Base-by-base conservation (phyloP, 495 filamentous ascomycete species). In the Neurospora sp. region DNA sequence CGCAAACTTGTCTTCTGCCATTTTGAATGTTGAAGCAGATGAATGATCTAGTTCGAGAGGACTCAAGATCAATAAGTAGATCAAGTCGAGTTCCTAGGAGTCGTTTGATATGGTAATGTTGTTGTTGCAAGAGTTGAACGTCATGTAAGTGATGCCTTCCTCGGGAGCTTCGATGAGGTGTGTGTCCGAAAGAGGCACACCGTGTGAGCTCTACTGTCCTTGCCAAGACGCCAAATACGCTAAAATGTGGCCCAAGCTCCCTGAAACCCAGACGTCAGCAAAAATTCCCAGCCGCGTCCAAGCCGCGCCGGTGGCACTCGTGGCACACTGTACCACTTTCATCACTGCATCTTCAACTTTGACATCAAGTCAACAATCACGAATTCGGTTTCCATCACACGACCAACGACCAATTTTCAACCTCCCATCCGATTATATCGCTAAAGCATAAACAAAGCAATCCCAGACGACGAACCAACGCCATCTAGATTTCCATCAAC, bases 1-100 rank as follows among this genome's bases (percentile, higher is more conserved):
- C 70, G 92, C 91, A 79, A 89, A 96, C 79, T 92, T 94, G 39
- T 75, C 68, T 68, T 79, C 71, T 37, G 53, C 77, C 71, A 75
- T 76, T 70, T 75, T 82, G 37, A 16, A 71, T 16, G 27, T 35
- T 39, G 4, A 7, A 18, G 27, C 27, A 31, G 27, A 31, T 31
- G 27, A 31, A 31, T 31, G 27, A 31, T 31, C 27, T 31, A 31
- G 27, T 31, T 31, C 27, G 27, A 31, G 27, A 31, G 2, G 27
- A 31, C 27, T 31, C 27, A 31, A 31, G 3, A 3, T 40, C 35
- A n/a, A 40, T 27, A 40, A 27, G 16, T 42, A 6, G 8, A 16
- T 39, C 7, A 42, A 31, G 5, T 59, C 53, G 16, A 7, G 2
- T 59, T 59, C 12, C 22, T 38, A 37, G 9, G 12, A 16, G 3